Conservation (phyloP, 2,329 filamentous ascomycete genomes). For the Pseudonectria foliicola region DNA sequence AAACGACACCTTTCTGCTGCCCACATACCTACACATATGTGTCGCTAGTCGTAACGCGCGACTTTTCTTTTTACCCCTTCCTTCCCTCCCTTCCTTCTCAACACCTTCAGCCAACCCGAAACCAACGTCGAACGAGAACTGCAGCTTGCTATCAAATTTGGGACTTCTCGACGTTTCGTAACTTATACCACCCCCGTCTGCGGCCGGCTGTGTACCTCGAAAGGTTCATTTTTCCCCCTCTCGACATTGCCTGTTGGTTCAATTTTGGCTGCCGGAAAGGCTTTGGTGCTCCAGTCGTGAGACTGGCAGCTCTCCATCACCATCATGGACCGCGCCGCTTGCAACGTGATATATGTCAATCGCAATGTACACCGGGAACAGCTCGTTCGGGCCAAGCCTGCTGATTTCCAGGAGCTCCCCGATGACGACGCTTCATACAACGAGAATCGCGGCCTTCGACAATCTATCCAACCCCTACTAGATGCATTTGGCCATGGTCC, state of each 20-base stretch:
- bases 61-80: too few relatives aligned
- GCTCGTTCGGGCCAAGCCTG: constrained; percentile 27
- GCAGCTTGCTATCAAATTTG: too few relatives aligned
- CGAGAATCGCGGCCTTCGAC: constrained; percentile 34
- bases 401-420: constrained; percentile 7
- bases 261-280: constrained; percentile 30
- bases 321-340: constrained; percentile 51
- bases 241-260: constrained; percentile 14
- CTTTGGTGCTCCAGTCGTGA: constrained; percentile 52
- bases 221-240: constrained; percentile 7
- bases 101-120: too few relatives aligned
- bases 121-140: too few relatives aligned
- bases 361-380: constrained; percentile 43
- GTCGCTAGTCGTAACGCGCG: too few relatives aligned
- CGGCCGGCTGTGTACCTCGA: constrained; percentile 7
- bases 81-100: too few relatives aligned
- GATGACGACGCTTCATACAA: constrained; percentile 21
- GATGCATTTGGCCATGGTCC: constrained; percentile 49
- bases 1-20: too few relatives aligned
- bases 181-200: too few relatives aligned
- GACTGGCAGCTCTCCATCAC: constrained; percentile 51
- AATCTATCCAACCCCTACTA: constrained; percentile 43
- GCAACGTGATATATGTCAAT: constrained; percentile 56
- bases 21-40: too few relatives aligned
- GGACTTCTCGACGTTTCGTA: too few relatives aligned